Base-by-base conservation (phyloP, 1,284 basidiomycete genomes). In the Cryptococcus deneoformans region DNA sequence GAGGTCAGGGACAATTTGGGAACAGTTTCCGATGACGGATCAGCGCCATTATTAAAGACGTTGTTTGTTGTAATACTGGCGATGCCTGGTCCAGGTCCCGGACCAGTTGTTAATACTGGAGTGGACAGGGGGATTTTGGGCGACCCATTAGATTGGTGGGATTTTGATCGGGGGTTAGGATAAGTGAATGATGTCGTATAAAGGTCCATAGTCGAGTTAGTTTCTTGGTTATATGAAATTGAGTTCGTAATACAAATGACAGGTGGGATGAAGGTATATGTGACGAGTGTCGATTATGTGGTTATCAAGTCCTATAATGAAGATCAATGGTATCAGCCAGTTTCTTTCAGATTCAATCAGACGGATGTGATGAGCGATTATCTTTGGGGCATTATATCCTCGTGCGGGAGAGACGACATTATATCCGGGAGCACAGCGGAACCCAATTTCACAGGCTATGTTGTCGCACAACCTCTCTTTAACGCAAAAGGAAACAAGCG, bases 101-200 rank as follows among this genome's bases (percentile, higher is more conserved):
- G 7, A 6, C 24, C 24, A 14, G 14, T 35, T 35, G 39, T 8
- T 36, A 14, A 16, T 4, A 35, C 20, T n/a, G 44, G 54, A 8
- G 42, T 12, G 29, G 43, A 40, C 29, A 38, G 40, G 8, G 8
- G 36, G 39, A 45, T 29, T 11, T 39, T 29, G 14, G 38, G 44
- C n/a, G 29, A 36, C 16, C 37, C 24, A 16, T 39, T 44, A 44
- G 43, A 11, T 36, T 24, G n/a, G 16, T 7, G 16, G 53, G 53
- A 43, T 53, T 60, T 20, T 61, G 59, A 2, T 52, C 46, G 6
- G 63, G 63, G 59, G 62, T 73, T 38, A 62, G 71, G 82, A 75
- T 78, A 80, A 68, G 69, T 69, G 66, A 76, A 76, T 11, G 91
- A 90, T 66, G 90, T 90, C 55, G 91, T 90, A 84, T 93, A 94